Conservation (phyloP, 176 grass and related monocot species). For the Olyra latifolia region DNA sequence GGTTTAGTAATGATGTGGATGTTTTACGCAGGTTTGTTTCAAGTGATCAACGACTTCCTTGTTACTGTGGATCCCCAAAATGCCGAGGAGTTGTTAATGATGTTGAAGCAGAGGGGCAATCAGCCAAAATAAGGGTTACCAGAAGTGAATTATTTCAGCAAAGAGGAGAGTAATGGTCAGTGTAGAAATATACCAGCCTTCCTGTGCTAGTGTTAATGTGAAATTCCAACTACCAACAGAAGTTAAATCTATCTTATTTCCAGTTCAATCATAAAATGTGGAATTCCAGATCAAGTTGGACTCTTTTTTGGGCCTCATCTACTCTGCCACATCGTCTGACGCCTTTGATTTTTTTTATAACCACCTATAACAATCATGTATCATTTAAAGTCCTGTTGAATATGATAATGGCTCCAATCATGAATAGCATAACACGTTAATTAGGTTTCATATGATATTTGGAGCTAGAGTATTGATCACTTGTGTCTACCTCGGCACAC, state of each 20-base stretch:
- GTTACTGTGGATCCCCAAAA: slow-evolving; percentile 90
- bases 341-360: not conserved
- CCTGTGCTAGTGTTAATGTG: not conserved
- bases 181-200: not conserved
- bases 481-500: not conserved
- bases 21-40: slow-evolving; percentile 80
- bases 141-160: slow-evolving; percentile 67
- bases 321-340: not conserved
- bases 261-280: slow-evolving; percentile 5
- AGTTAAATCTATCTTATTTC: not conserved
- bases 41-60: slow-evolving; percentile 77
- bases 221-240: not conserved
- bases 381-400: not conserved
- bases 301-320: not conserved
- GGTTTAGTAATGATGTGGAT: slow-evolving; percentile 43
- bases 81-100: slow-evolving; percentile 98
- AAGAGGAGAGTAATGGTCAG: slow-evolving; percentile 63
- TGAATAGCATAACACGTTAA: not conserved
- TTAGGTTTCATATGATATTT: not conserved
- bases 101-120: slow-evolving; percentile 70
- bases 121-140: slow-evolving; percentile 70
- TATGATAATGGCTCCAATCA: not conserved
- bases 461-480: not conserved
- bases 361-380: not conserved
- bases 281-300: not conserved